Base-by-base conservation (phyloP, 495 filamentous ascomycete species). In the Amorphotheca resinae region DNA sequence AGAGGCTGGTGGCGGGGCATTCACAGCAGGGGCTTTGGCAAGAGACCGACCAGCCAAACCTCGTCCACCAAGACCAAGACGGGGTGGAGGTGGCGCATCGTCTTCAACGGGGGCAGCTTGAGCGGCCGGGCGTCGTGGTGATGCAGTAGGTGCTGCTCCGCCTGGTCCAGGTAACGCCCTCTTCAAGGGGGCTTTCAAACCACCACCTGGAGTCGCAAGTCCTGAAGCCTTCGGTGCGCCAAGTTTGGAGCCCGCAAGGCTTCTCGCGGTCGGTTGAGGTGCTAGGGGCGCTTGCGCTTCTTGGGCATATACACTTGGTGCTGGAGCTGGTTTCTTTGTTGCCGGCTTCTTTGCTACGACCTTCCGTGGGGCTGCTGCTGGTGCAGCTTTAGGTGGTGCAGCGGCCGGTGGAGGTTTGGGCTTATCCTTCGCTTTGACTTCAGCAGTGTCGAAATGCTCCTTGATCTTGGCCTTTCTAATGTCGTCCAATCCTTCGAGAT, bases 391-490 rank as follows among this genome's bases (percentile, higher is more conserved):
- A 22, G 35, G 37, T 6, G 50, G 43, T 2, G 53, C 43, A 30
- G 83, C 78, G 8, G 86, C 82, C 28, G 76, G 73, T 36, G 79
- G 64, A 12, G 86, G 76, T 60, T 95, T 95, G 4, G 93, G 91
- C 53, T 93, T 91, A 48, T 93, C 89, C 58, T 96, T 96, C 31
- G 93, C 91, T 60, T 89, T 94, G 38, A 99, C 93, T 55, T 94
- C 81, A 1, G 93, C 93, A 1, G 76, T 76, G 22, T 95, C 88
- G 55, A 77, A 88, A 61, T 78, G 95, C 58, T 96, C 93, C 63
- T 94, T 95, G 58, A 95, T 82, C 64, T 95, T 99, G 17, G 74
- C 81, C 65, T 95, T 96, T 42, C 87, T 74, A 43, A 96, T 95
- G 18, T 99, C 91, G 55, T 99, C 93, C 12, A 99, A 65, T 0